Conservation (phyloP, 768 basidiomycete genomes). For the Mycena kentingensis region DNA sequence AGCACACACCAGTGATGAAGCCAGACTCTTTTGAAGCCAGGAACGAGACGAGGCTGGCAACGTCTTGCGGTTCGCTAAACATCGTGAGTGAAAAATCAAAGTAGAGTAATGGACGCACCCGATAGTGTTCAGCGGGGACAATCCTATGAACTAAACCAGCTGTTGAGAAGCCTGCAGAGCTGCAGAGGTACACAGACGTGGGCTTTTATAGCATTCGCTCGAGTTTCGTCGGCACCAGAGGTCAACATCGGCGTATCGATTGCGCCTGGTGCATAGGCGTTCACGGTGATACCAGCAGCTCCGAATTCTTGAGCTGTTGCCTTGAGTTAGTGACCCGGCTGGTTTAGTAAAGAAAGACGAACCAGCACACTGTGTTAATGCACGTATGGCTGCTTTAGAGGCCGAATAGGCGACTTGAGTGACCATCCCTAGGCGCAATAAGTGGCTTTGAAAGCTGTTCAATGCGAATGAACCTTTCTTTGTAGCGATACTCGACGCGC, state of each 20-base stretch:
- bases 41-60: conserved; percentile 33
- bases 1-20: conserved; percentile 30
- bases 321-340: neutral
- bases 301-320: conserved; percentile 12
- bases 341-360: conserved; percentile 7
- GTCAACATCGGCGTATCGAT: conserved; percentile 9
- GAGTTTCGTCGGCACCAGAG: conserved; percentile 24
- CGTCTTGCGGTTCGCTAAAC: conserved; percentile 21
- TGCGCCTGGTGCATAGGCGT: conserved; percentile 15
- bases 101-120: neutral
- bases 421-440: conserved; percentile 3
- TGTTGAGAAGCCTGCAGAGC: neutral
- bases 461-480: conserved; percentile 33
- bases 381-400: conserved; percentile 44
- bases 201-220: conserved; percentile 24
- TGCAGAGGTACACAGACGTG: neutral
- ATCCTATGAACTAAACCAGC: neutral
- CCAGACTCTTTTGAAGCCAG: conserved; percentile 30
- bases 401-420: conserved; percentile 31
- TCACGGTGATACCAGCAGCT: conserved; percentile 9
- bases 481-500: conserved; percentile 38
- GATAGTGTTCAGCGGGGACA: conserved; percentile 3
- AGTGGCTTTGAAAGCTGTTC: neutral
- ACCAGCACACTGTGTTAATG: conserved; percentile 40
- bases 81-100: neutral